These are phyloP conservation scores for Tolypocladium amazonense DNA, from an alignment of 2,329 filamentous ascomycete species.

Conservation along the genomic window DNA sequence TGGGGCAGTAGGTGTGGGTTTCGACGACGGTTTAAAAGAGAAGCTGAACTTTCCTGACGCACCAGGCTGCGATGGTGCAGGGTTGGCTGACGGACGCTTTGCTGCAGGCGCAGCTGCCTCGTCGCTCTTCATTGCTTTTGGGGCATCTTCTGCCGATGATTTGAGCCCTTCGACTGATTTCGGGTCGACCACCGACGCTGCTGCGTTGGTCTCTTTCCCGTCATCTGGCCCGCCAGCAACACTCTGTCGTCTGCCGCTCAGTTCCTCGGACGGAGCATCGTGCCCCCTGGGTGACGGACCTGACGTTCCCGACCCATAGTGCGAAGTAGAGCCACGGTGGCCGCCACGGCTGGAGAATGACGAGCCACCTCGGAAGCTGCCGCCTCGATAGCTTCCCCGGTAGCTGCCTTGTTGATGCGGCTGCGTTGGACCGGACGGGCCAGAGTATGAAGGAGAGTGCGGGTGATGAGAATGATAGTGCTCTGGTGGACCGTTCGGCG, in stretches of 20 bases:
- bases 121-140: not conserved
- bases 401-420: slow-evolving; percentile 37
- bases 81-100: slow-evolving; percentile 22
- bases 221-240: slow-evolving; percentile 6
- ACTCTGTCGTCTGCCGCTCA: slow-evolving; percentile 9
- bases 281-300: slow-evolving; percentile 9
- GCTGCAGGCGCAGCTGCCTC: slow-evolving; percentile 1
- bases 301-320: slow-evolving; percentile 49
- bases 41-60: slow-evolving; percentile 74
- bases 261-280: slow-evolving; percentile 6
- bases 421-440: slow-evolving; percentile 46
- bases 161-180: not conserved
- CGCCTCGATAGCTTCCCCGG: slow-evolving; percentile 38
- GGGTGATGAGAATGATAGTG: slow-evolving; percentile 39
- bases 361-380: slow-evolving; percentile 46
- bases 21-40: slow-evolving; percentile 70
- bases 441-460: slow-evolving; percentile 43
- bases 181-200: slow-evolving; percentile 7
- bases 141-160: not conserved
- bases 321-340: slow-evolving; percentile 51
- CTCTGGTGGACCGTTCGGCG: slow-evolving; percentile 40
- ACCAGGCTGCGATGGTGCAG: slow-evolving; percentile 35
- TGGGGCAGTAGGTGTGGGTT: slow-evolving; percentile 43
- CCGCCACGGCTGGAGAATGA: slow-evolving; percentile 41
- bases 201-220: slow-evolving; percentile 5